Evolutionary conservation across 441 rosid species (phyloP).

Genomic region (Erodium texanum): DNA sequence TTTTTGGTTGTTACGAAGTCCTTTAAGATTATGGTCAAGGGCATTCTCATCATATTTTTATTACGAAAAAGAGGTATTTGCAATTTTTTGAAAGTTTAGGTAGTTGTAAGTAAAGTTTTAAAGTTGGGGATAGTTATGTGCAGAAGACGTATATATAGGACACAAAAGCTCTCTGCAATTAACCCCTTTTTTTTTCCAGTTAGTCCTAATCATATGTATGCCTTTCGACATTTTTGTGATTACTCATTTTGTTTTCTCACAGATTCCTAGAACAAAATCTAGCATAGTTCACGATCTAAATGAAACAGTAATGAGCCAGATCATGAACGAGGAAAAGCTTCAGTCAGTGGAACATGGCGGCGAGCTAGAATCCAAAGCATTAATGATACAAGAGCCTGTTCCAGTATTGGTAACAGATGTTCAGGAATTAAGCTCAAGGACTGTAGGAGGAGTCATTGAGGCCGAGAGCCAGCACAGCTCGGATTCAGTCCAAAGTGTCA

Average conservation of each 20-base stretch:
- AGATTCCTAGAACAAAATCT: conserved; percentile 15
- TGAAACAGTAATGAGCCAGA: conserved; percentile 6
- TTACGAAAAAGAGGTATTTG: too few species aligned
- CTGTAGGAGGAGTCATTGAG: background rate
- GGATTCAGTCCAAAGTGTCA: background rate
- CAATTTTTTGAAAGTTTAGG: too few species aligned
- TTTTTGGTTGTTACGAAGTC: too few species aligned
- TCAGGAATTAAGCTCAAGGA: background rate
- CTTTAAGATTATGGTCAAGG: too few species aligned
- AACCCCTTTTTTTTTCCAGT: too few species aligned
- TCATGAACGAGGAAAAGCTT: conserved; percentile 14
- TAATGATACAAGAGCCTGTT: conserved; percentile 6
- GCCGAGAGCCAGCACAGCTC: conserved; percentile 1
- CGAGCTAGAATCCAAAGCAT: conserved; percentile 13
- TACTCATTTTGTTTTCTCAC: conserved; percentile 12
- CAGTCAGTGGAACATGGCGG: conserved; percentile 9
- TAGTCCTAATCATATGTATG: too few species aligned
- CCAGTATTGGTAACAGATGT: background rate
- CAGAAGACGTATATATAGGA: too few species aligned
- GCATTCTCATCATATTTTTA: too few species aligned
- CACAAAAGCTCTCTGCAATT: too few species aligned
- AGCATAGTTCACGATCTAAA: background rate
- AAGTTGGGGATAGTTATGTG: too few species aligned
- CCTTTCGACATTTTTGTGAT: too few species aligned
- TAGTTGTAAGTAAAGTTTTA: too few species aligned